These are phyloP conservation scores for Fraxinus americana DNA, from an alignment of 257 asterid genomes.

Conservation along the genomic window DNA sequence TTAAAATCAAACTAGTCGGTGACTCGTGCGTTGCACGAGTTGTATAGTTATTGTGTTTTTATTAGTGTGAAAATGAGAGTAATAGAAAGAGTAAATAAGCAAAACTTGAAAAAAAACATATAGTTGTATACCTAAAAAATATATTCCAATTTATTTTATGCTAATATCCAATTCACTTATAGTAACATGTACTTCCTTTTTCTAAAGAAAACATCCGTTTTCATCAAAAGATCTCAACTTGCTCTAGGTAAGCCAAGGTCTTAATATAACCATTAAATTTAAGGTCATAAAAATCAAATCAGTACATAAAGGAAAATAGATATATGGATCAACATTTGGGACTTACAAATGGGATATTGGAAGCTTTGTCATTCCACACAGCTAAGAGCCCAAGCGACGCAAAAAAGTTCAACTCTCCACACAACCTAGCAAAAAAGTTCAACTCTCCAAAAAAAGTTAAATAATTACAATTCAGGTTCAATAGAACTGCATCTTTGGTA, in stretches of 20 bases:
- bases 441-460: no score
- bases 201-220: neutral
- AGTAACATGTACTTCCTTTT: no score
- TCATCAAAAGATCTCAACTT: neutral
- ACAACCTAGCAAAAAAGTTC: constrained; percentile 89
- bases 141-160: no score
- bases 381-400: constrained; percentile 73
- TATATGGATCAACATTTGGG: neutral
- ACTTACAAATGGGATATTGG: constrained; percentile 84
- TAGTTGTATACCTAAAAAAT: no score
- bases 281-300: neutral
- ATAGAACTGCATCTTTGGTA: no score
- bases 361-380: constrained; percentile 92
- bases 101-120: no score
- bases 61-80: no score
- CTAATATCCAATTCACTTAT: neutral
- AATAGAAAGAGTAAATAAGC: no score
- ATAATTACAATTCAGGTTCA: no score
- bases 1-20: no score
- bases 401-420: constrained; percentile 81
- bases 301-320: neutral
- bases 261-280: neutral
- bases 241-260: neutral
- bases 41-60: no score
- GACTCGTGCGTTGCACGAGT: no score